These are phyloP conservation scores for Melanomma pulvis-pyrius DNA, from an alignment of 495 filamentous ascomycete species.

Conservation along the genomic window DNA sequence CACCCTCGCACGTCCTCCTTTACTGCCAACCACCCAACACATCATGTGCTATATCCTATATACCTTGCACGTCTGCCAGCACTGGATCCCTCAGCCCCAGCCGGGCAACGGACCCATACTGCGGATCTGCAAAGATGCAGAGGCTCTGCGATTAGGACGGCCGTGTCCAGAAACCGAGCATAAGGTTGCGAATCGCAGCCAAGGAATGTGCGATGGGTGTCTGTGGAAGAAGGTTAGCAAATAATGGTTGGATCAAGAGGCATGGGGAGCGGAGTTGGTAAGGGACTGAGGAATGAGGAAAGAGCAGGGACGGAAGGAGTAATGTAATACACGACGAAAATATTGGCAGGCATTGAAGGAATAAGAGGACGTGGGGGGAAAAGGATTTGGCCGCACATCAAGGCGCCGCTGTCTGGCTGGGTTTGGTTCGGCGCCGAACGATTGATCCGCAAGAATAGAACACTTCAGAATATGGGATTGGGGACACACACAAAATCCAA, in stretches of 20 bases:
- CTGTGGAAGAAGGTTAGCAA: conserved; percentile 29
- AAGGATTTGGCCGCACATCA: no score
- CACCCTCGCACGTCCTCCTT: not conserved
- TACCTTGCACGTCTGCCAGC: conserved; percentile 29
- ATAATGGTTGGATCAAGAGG: not conserved
- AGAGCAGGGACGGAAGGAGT: no score
- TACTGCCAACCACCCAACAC: not conserved
- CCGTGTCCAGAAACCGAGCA: conserved; percentile 26
- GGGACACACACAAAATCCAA: no score
- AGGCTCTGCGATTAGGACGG: conserved; percentile 12
- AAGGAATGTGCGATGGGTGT: conserved; percentile 30
- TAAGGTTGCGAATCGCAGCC: conserved; percentile 21
- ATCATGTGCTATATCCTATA: conserved; percentile 31
- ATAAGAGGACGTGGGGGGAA: no score
- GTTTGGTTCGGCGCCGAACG: no score
- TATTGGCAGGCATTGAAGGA: no score
- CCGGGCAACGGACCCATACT: conserved; percentile 29
- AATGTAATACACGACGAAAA: no score
- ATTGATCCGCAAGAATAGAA: no score
- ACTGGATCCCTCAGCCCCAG: conserved; percentile 30
- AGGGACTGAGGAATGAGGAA: not conserved
- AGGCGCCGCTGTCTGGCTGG: no score
- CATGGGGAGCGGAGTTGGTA: not conserved
- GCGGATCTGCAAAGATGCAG: conserved; percentile 19
- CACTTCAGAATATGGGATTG: no score